phyloP scores from a whole-genome alignment of 257 asterid genomes.

The Rehmannia glutinosa region DNA sequence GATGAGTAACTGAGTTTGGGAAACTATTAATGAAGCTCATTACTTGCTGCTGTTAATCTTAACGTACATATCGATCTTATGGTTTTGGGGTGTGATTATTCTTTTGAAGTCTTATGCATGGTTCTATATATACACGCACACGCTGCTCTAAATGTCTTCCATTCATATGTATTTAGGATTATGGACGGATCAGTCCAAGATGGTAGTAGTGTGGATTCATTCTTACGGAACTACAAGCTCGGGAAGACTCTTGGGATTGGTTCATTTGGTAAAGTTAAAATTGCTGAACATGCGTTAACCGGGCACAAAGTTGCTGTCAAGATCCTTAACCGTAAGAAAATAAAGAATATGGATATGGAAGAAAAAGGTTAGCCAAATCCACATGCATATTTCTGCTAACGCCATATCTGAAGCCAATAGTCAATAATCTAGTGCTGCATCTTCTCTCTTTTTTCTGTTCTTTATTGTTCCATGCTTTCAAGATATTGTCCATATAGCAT shows the following conservation, averaged over 20 bases:
- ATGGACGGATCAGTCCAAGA: conserved; percentile 72
- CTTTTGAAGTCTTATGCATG: not conserved
- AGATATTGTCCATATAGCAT: not conserved
- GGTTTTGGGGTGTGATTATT: not conserved
- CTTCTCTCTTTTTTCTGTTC: not conserved
- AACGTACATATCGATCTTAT: not conserved
- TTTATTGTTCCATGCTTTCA: not conserved
- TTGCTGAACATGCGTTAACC: conserved; percentile 77
- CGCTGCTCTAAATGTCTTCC: not conserved
- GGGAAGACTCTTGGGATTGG: conserved; percentile 95
- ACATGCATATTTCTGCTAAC: conserved; percentile 17
- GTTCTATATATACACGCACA: not conserved
- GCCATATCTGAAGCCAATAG: conserved; percentile 5
- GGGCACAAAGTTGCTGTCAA: conserved; percentile 89
- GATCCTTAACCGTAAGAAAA: conserved; percentile 84
- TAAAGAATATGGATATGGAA: conserved; percentile 90
- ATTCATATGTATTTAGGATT: conserved; percentile 16
- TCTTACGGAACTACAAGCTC: conserved; percentile 72
- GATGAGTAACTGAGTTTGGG: not conserved
- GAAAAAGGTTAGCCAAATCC: conserved; percentile 59
- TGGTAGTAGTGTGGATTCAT: conserved; percentile 58
- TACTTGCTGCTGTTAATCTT: not conserved
- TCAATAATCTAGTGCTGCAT: not conserved
- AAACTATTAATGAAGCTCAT: conserved; percentile 6
- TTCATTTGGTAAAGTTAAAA: conserved; percentile 84